Evolutionary conservation across 139 green algal genomes (phyloP).

Genomic region (Gonium pectorale): DNA sequence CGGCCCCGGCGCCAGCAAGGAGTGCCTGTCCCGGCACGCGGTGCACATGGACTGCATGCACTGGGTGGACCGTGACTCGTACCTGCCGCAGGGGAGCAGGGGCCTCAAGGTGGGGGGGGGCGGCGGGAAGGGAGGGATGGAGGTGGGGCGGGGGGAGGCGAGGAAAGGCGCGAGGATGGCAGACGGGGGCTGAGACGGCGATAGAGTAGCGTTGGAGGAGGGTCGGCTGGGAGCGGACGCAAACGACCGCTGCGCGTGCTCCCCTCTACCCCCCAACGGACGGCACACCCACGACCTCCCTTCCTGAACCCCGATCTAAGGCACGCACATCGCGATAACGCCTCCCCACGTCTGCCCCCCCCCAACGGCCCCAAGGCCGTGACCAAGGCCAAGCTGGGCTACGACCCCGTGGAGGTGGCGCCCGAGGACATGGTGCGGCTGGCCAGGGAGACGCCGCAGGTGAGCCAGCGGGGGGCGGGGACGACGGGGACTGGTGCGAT

Average conservation of each 20-base stretch:
- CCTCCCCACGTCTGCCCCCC: too few species aligned
- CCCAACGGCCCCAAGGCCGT: constrained; percentile 77
- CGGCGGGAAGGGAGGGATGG: neutral
- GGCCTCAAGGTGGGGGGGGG: constrained; percentile 86
- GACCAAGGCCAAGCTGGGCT: constrained; percentile 97
- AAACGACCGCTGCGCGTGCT: too few species aligned
- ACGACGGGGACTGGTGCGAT: too few species aligned
- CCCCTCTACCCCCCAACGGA: too few species aligned
- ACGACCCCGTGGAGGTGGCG: constrained; percentile 95
- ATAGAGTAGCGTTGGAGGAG: too few species aligned
- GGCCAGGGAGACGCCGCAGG: constrained; percentile 71
- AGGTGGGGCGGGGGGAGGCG: neutral
- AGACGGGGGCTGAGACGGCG: too few species aligned
- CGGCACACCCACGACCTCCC: too few species aligned
- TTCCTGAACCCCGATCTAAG: too few species aligned
- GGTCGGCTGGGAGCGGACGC: too few species aligned
- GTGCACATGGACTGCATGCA: constrained; percentile 97
- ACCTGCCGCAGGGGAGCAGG: constrained; percentile 94
- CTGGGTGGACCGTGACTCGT: constrained; percentile 98
- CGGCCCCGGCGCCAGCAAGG: constrained; percentile 29
- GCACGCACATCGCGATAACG: too few species aligned
- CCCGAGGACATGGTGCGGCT: constrained; percentile 96
- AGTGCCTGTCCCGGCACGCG: constrained; percentile 73
- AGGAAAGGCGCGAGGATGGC: too few species aligned
- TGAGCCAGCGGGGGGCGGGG: too few species aligned